These are phyloP conservation scores for Botrytis pseudocinerea DNA, from an alignment of 2,329 filamentous ascomycete genomes.

Conservation along the genomic window DNA sequence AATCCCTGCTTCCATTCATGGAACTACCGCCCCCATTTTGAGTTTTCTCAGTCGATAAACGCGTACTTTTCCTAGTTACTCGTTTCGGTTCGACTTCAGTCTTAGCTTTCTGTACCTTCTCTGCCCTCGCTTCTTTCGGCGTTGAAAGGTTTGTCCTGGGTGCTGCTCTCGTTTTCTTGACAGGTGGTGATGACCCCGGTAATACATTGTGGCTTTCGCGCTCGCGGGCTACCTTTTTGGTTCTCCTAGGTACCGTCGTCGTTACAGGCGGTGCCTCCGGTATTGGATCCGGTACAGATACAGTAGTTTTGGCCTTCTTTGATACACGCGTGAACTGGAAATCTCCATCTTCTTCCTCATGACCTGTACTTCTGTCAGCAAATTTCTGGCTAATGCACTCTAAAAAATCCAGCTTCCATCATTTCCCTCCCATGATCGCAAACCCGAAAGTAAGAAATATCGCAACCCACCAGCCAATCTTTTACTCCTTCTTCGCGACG, in stretches of 20 bases:
- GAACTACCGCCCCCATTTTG: slow-evolving; percentile 34
- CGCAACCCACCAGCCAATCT: slow-evolving; percentile 60
- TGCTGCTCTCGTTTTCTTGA: slow-evolving; percentile 45
- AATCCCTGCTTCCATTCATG: slow-evolving; percentile 34
- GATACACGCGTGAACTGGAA: slow-evolving; percentile 72
- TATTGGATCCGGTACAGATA: slow-evolving; percentile 27
- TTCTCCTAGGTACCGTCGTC: slow-evolving; percentile 42
- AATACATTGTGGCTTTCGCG: slow-evolving; percentile 40
- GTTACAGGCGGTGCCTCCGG: slow-evolving; percentile 45
- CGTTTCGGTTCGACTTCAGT: slow-evolving; percentile 42
- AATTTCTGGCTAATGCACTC: slow-evolving; percentile 10
- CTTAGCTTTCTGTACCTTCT: slow-evolving; percentile 7
- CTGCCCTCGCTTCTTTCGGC: slow-evolving; percentile 12
- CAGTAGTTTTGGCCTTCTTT: slow-evolving; percentile 62
- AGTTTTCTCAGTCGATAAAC: slow-evolving; percentile 46
- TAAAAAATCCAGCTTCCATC: slow-evolving; percentile 9
- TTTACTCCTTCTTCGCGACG: slow-evolving; percentile 60
- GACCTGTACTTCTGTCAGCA: slow-evolving; percentile 43
- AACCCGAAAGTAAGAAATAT: slow-evolving; percentile 16
- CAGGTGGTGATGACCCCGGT: slow-evolving; percentile 29
- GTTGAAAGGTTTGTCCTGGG: slow-evolving; percentile 6
- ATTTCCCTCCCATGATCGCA: slow-evolving; percentile 18
- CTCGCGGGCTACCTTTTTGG: slow-evolving; percentile 42
- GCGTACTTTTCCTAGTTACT: slow-evolving; percentile 47
- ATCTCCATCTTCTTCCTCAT: slow-evolving; percentile 75